Base-by-base conservation (phyloP, 768 basidiomycete genomes). In the Termitomyces sp. region DNA sequence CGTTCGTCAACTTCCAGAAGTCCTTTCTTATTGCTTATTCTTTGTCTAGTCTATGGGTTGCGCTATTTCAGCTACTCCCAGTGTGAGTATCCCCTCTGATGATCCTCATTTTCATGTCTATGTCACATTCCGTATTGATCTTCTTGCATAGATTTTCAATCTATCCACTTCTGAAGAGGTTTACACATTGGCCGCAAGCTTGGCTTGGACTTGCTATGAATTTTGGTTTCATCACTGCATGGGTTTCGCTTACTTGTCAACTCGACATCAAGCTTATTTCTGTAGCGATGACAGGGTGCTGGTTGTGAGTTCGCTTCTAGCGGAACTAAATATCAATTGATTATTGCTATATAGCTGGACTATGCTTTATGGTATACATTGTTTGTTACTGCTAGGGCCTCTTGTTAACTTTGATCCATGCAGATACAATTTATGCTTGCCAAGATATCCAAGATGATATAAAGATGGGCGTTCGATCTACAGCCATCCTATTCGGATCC, bases 371-470 rank as follows among this genome's bases (percentile, higher is more conserved):
- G 78, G 77, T 77, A 61, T 17, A 58, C 27, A 14, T 27, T 37
- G 21, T n/a, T 21, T 35, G 17, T 25, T 4, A 39, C 21, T 27
- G 45, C 27, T 25, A 23, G 19, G 0, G 8, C 32, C 9, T 54
- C 48, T 3, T n/a, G 12, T 25, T 19, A 7, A 23, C 51, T 56
- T 16, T 32, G 42, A 21, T 7, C 44, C 14, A 21, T 4, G 12
- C 44, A 67, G 66, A 61, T 46, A 65, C 64, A n/a, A 63, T 67
- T 58, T 91, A 92, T 65, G 89, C 87, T 17, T 89, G 86, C 66
- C 82, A 90, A 73, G 90, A 92, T 68, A 84, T 86, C 55, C 69
- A 76, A 55, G 90, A 91, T 71, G 89, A 91, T 68, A 68, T 84
- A 40, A 78, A 81, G 50, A 83, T 81, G 55, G 86, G 86, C n/a